Evolutionary conservation across 2,329 filamentous ascomycete species (phyloP), one percentile per base, ranked within the genome.

Genomic region (Colletotrichum agaves): DNA sequence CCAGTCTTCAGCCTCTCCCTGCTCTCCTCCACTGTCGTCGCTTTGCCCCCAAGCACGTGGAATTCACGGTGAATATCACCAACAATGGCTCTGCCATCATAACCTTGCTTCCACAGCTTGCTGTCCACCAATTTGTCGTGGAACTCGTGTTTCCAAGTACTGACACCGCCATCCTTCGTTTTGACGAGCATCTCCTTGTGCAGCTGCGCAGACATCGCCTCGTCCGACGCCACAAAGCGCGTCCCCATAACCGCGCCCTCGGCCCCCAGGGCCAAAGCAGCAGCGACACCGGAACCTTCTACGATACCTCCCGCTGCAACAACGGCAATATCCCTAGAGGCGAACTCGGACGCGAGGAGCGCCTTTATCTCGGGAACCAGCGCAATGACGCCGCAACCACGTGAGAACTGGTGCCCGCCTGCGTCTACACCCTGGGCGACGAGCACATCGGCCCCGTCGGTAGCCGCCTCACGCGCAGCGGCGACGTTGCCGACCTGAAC

Each of bases 361-460:
- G 83, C 82, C 53, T 75, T 77, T 8, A 89, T 81, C 76, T 91
- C 88, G 0, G 87, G 87, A 41, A 91, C 75, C 3, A 91, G 76
- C 3, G 82, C 80, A 3, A 90, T 75, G 2, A 91, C 77, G 5
- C 88, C 83, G 2, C 85, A 83, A 3, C 85, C 87, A 21, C 78
- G 76, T 0, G 80, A 80, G 49, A 87, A 84, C 69, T 89, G 88
- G 73, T 91, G 89, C 0, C 89, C 89, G 7, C 88, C 89, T 1
- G 88, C 89, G 76, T 91, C 89, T 5, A 82, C 81, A 3, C 89
- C 89, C 75, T 91, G 89, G 5, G 87, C 82, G 6, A 91, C 86
- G 2, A 91, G 72, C 31, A 86, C 87, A 71, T 91, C 87, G 0
- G 86, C 78, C 0, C 83, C 84, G 21, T 83, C 78, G n/a, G 70